Evolutionary conservation across 768 basidiomycete species (phyloP), one percentile per base, ranked within the genome.

Genomic region (Lactarius pseudohatsudake): DNA sequence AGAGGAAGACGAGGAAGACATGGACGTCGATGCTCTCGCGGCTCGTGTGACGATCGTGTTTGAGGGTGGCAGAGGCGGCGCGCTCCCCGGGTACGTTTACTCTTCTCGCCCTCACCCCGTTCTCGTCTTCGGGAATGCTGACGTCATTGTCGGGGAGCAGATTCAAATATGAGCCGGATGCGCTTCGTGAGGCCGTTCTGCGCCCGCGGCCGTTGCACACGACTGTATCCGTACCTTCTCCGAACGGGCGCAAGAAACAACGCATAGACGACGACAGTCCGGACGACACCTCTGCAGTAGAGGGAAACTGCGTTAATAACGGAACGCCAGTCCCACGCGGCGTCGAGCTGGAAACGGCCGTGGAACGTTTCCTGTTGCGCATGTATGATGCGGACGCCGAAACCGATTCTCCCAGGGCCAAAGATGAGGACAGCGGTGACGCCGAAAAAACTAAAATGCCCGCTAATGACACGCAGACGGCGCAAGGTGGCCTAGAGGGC

Each of bases 151-250:
- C 5, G 30, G 16, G 1, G 26, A 36, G 4, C 56, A 77, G 76
- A 16, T 77, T 76, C 73, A 74, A 74, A 62, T 77, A 76, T 57
- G 69, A 74, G 36, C 72, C 76, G 0, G 70, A 67, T 32, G 71
- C 71, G 20, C 70, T 77, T 40, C 73, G 69, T 22, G 60, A 70
- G 5, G 69, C 70, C 38, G 67, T 77, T 30, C 67, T 77, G 66
- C 68, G 64, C n/a, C 66, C 64, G 1, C 28, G 64, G 1, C 32
- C 15, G 7, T 43, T 54, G 22, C 18, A n/a, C 18, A 18, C 30
- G 16, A 32, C 8, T 7, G 18, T 58, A 1, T 30, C 59, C 13
- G 59, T 61, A 1, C 57, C 60, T 9, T 64, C 66, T 16, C 59
- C 67, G 30, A 69, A 66, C 0, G 59, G 57, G 18, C 69, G 68